phyloP scores from a whole-genome alignment of 495 filamentous ascomycete genomes.

The Lasiosphaeris hirsuta region DNA sequence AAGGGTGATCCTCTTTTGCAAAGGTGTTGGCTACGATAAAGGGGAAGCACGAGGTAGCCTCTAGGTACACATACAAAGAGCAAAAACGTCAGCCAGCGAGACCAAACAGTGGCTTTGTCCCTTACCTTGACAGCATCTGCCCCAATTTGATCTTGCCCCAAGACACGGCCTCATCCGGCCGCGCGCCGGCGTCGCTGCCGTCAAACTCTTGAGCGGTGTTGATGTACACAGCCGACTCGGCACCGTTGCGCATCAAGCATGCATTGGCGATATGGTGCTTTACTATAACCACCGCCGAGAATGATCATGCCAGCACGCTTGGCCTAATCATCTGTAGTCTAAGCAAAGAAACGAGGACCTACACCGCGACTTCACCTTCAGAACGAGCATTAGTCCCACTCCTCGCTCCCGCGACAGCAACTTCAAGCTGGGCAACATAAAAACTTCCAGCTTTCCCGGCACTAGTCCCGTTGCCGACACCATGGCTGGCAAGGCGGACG shows the following conservation, averaged over 20 bases:
- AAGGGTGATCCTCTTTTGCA: too few relatives aligned
- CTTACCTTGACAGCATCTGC: conserved; percentile 81
- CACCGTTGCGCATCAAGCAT: conserved; percentile 93
- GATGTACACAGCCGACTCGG: conserved; percentile 93
- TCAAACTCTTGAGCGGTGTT: conserved; percentile 97
- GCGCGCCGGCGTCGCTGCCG: conserved; percentile 90
- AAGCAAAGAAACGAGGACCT: too few relatives aligned
- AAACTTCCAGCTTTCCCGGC: too few relatives aligned
- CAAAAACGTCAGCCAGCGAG: background rate
- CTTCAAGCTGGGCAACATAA: too few relatives aligned
- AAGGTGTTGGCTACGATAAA: too few relatives aligned
- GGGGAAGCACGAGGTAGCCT: too few relatives aligned
- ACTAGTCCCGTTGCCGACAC: too few relatives aligned
- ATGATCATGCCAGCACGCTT: conserved; percentile 89
- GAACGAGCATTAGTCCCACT: too few relatives aligned
- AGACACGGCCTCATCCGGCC: conserved; percentile 94
- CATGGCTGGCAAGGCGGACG: too few relatives aligned
- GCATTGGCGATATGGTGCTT: conserved; percentile 99
- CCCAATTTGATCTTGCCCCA: conserved; percentile 97
- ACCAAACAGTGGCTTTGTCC: background rate
- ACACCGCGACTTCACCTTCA: too few relatives aligned
- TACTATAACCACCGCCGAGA: conserved; percentile 83
- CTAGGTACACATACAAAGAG: conserved; percentile 71
- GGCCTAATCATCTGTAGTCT: conserved; percentile 45
- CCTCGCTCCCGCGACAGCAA: too few relatives aligned